Conservation (phyloP, 805 yeast species). For the Metschnikowia cerradonensis region DNA sequence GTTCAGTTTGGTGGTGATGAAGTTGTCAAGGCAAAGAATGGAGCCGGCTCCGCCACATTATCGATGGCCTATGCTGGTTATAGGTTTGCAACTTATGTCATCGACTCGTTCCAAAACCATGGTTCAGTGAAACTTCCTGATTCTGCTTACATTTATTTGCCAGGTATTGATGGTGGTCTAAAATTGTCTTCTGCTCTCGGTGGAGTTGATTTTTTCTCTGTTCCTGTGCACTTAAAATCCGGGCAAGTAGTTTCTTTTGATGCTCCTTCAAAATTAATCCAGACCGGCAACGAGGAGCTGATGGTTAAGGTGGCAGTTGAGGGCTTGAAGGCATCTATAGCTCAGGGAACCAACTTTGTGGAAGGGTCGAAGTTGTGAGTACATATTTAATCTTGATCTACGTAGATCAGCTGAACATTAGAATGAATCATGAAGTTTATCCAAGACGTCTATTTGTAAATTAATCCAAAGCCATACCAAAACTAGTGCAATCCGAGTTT, state of each 20-base stretch:
- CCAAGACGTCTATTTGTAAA: background rate
- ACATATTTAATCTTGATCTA: background rate
- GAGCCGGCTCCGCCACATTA: conserved; percentile 21
- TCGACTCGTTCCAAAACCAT: conserved; percentile 11
- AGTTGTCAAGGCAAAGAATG: conserved; percentile 21
- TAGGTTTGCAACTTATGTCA: conserved; percentile 16
- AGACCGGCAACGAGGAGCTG: conserved; percentile 28
- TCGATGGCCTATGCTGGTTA: conserved; percentile 23
- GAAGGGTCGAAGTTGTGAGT: conserved; percentile 33
- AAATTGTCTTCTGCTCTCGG: conserved; percentile 34
- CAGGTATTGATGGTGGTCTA: conserved; percentile 49
- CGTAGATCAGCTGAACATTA: background rate
- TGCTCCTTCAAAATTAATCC: conserved; percentile 32
- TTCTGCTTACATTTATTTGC: conserved; percentile 51
- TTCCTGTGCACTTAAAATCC: conserved; percentile 42
- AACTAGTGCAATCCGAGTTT: conserved; percentile 55
- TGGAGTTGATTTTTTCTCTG: conserved; percentile 43
- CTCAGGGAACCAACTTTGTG: conserved; percentile 40
- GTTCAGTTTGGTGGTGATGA: conserved; percentile 22
- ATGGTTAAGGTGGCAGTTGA: conserved; percentile 35
- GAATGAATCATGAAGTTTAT: background rate
- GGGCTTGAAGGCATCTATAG: conserved; percentile 38
- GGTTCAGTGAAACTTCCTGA: conserved; percentile 30
- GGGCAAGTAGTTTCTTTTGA: conserved; percentile 37
- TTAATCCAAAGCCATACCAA: background rate